Evolutionary conservation across 2,329 filamentous ascomycete species (phyloP).

Genomic region (Fusarium incarnatum): DNA sequence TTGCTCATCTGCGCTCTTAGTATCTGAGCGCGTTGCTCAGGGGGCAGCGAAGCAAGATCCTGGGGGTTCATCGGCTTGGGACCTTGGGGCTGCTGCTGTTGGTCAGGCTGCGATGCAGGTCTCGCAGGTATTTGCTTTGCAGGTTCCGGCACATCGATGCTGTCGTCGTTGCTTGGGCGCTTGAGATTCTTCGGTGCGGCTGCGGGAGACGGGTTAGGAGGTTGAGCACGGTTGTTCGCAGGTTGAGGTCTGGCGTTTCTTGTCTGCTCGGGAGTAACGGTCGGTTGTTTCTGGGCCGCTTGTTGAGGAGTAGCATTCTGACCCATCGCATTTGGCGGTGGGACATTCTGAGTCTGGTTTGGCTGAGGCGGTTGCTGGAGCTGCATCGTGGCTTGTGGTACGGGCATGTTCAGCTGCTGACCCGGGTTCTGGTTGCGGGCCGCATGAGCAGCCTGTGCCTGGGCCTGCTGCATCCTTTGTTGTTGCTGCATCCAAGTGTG

Average conservation of each 20-base stretch:
- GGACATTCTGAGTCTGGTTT: conserved; percentile 52
- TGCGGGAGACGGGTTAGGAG: conserved; percentile 54
- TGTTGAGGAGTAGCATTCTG: conserved; percentile 53
- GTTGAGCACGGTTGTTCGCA: conserved; percentile 51
- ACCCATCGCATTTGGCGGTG: conserved; percentile 57
- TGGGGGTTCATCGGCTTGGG: conserved; percentile 47
- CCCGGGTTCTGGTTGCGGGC: conserved; percentile 48
- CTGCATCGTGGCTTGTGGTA: conserved; percentile 64
- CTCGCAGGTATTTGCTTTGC: conserved; percentile 40
- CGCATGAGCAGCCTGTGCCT: conserved; percentile 51
- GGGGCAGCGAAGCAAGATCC: conserved; percentile 55
- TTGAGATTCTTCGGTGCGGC: conserved; percentile 61
- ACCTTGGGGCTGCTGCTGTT: conserved; percentile 27
- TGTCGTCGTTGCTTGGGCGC: conserved; percentile 62
- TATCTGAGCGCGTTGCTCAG: conserved; percentile 58
- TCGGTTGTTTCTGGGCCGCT: conserved; percentile 49
- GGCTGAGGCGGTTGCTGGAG: conserved; percentile 64
- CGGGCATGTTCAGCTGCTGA: conserved; percentile 54
- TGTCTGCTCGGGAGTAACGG: conserved; percentile 44
- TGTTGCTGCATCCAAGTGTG: conserved; percentile 50
- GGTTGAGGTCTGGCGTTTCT: conserved; percentile 44
- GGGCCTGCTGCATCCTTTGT: conserved; percentile 51
- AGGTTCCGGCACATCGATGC: conserved; percentile 45
- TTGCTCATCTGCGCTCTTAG: conserved; percentile 49
- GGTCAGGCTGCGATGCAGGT: conserved; percentile 44